Evolutionary conservation across 2,329 filamentous ascomycete genomes (phyloP).

Genomic region (Xylaria multiplex): DNA sequence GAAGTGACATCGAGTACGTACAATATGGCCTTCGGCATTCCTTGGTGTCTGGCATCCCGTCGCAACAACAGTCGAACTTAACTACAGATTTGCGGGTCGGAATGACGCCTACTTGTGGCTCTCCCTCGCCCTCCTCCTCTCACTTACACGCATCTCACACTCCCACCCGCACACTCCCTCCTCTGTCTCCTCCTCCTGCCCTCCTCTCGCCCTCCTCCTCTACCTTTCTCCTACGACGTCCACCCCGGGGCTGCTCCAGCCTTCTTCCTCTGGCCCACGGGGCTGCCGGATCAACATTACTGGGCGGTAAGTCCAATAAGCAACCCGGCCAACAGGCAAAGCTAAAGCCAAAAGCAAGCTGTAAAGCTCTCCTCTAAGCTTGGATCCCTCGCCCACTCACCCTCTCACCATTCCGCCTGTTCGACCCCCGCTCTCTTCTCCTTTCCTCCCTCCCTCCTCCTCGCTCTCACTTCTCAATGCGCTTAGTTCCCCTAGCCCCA

Average conservation of each 20-base stretch:
- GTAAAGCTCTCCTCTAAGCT: constrained; percentile 29
- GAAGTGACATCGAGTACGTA: constrained; percentile 37
- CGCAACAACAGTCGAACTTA: constrained; percentile 32
- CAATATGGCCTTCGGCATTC: constrained; percentile 35
- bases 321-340: constrained; percentile 30
- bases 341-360: constrained; percentile 33
- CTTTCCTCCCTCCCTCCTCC: constrained; percentile 31
- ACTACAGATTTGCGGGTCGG: constrained; percentile 34
- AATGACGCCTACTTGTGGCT: constrained; percentile 40
- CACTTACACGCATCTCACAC: constrained; percentile 33
- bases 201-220: constrained; percentile 7
- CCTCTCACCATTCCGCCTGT: constrained; percentile 16
- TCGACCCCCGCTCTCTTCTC: constrained; percentile 32
- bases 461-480: constrained; percentile 25
- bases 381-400: constrained; percentile 22
- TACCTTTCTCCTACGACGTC: constrained; percentile 23
- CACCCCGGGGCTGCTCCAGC: constrained; percentile 39
- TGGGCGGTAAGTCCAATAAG: constrained; percentile 32
- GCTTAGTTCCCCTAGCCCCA: constrained; percentile 24
- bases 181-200: not conserved
- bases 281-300: constrained; percentile 31
- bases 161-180: constrained; percentile 29
- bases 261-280: constrained; percentile 32
- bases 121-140: constrained; percentile 7
- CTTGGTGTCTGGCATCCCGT: constrained; percentile 31